Base-by-base conservation (phyloP, 2,329 filamentous ascomycete species). In the Gliomastix tumulicola region DNA sequence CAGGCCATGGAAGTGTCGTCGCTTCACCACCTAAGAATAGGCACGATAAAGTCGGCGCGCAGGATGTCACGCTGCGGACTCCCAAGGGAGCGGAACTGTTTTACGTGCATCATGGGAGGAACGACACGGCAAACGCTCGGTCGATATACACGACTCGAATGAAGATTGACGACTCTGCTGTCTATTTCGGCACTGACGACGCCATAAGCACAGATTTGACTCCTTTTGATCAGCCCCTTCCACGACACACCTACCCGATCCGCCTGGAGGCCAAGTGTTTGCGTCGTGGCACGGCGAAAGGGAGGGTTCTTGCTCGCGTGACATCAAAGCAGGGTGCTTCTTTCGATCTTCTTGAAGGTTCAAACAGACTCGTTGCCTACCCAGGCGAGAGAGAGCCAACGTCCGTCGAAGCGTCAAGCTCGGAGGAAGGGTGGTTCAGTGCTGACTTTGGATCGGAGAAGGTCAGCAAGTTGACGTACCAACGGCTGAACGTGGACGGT, bases 1-100 rank as follows among this genome's bases (percentile, higher is more conserved):
- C 53, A 2, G 56, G 56, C 1, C 56, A 59, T 23, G 56, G 56
- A 5, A 59, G 55, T 21, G 49, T 59, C 7, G 54, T 59, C 7
- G 47, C 54, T 12, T 59, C 56, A 1, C 50, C 56, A n/a, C 47
- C 49, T 6, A 41, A 32, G 7, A 30, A 45, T 7, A 38, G 33
- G 6, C 33, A 32, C 10, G 35, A 42, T 12, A 43, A 41, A 4
- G 39, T 51, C 6, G 50, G 54, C 12, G 42, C 55, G 5, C 55
- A 57, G 32, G 56, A 60, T 2, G 51, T 58, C n/a, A 59, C 51
- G 2, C 46, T 44, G 3, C 40, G 27, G 16, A 56, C 54, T 3
- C 48, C 53, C 2, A 18, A 44, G 2, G 56, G 50, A 5, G 40
- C 54, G 4, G 56, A 59, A 44, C 48, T 59, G 1, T 59, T 59